phyloP scores from a whole-genome alignment of 192 early-diverging fungal species.

The Coemansia sp. region DNA sequence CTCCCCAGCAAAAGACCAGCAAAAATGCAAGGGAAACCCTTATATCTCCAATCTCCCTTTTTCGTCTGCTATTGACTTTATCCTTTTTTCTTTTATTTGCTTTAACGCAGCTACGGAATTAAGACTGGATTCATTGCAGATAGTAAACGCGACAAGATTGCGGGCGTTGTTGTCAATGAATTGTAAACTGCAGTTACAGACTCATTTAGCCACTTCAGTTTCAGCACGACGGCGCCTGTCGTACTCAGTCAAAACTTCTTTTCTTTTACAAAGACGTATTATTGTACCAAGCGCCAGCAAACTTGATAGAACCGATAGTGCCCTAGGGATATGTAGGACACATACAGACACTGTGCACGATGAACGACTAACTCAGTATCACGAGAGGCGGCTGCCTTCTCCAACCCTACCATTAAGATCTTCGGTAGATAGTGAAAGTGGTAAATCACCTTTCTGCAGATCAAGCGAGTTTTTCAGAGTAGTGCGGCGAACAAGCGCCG shows the following conservation, averaged over 20 bases:
- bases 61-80: not conserved
- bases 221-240: not conserved
- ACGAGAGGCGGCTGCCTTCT: not conserved
- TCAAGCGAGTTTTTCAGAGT: conserved; percentile 5
- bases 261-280: not conserved
- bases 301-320: not conserved
- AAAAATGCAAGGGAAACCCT: no score
- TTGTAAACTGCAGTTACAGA: not conserved
- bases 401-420: not conserved
- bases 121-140: not conserved
- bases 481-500: conserved; percentile 3
- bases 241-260: not conserved
- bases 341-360: not conserved
- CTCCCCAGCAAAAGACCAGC: not conserved
- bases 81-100: not conserved
- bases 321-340: not conserved
- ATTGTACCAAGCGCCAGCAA: not conserved
- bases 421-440: not conserved
- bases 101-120: not conserved
- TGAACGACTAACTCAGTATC: not conserved
- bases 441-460: not conserved
- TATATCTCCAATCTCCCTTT: not conserved
- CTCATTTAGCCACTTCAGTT: not conserved
- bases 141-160: not conserved
- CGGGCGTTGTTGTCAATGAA: not conserved